Base-by-base conservation (phyloP, 2,329 filamentous ascomycete genomes). In the Cadophora sp. region DNA sequence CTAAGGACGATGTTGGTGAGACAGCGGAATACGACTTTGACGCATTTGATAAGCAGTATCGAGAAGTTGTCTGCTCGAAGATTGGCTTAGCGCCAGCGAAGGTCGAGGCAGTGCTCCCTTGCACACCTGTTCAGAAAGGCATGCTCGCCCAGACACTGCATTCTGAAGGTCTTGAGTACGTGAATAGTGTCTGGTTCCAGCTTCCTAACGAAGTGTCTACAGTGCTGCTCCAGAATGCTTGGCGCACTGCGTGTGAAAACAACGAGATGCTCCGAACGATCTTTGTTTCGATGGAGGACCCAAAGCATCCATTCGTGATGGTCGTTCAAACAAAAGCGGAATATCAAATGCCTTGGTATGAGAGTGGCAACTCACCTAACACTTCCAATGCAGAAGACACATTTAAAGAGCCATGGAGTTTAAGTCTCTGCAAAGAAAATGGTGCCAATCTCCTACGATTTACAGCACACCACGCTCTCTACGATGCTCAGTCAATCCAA, bases 191-290 rank as follows among this genome's bases (percentile, higher is more conserved):
- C 46, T 82, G 83, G 24, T 85, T 91, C 74, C 74, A 80, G 22
- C 70, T 93, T 2, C 71, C 83, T 1, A 34, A 76, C 0, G 74
- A 74, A 0, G 62, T 87, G 0, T 78, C 83, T 5, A 63, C 81
- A 0, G 61, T 75, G 0, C 76, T 73, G 0, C 71, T 96, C 8
- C 79, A 79, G 5, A 63, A 77, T 4, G 90, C 92, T 1, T 97
- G 92, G 92, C 68, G 72, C 1, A 70, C 74, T 3, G 82, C 90
- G 0, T 81, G 84, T 59, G 69, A 77, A 2, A 80, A 79, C 0
- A 89, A 94, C 74, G 85, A 89, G 3, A 94, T 97, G 78, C 83
- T 98, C 6, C 87, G 93, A 26, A 92, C 90, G 7, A 92, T 92
- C 0, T 95, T 97, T 73, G 77, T 86, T 1, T 80, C 89, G 1